phyloP scores from a whole-genome alignment of 306 rosid genomes.

The Lathyrus tuberosus region DNA sequence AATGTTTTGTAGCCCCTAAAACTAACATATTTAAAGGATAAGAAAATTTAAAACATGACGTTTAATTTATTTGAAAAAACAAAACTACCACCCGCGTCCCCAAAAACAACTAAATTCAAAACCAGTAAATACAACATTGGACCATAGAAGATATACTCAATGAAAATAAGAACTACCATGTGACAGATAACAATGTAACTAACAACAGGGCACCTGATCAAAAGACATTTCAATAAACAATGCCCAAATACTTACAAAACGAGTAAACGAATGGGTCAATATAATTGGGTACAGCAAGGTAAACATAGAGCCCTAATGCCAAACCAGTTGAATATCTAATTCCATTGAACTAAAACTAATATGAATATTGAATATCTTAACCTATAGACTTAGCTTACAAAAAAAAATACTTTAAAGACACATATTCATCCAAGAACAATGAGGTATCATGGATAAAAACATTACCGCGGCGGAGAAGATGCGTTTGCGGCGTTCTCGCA shows the following conservation, averaged over 20 bases:
- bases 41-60: too few relatives aligned
- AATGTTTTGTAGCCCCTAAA: too few relatives aligned
- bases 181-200: slow-evolving; percentile 28
- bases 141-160: background rate
- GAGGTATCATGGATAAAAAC: too few relatives aligned
- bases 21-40: too few relatives aligned
- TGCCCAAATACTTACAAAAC: slow-evolving; percentile 37
- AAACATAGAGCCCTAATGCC: slow-evolving; percentile 23
- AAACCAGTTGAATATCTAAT: slow-evolving; percentile 41
- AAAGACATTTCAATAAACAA: slow-evolving; percentile 45
- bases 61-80: background rate
- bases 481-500: too few relatives aligned
- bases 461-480: too few relatives aligned
- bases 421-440: too few relatives aligned
- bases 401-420: too few relatives aligned
- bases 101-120: background rate
- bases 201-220: slow-evolving; percentile 29
- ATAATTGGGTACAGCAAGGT: slow-evolving; percentile 31
- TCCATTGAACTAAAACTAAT: slow-evolving; percentile 43
- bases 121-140: background rate
- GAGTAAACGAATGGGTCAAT: slow-evolving; percentile 36
- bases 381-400: background rate
- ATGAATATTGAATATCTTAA: slow-evolving; percentile 13
- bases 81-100: background rate
- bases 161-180: slow-evolving; percentile 6